A percentile compares a stretch with the other conserved stretches of the same genome.
phyloP scores from a whole-genome alignment of 2,329 filamentous ascomycete species.

The Hypoxylon sp. region DNA sequence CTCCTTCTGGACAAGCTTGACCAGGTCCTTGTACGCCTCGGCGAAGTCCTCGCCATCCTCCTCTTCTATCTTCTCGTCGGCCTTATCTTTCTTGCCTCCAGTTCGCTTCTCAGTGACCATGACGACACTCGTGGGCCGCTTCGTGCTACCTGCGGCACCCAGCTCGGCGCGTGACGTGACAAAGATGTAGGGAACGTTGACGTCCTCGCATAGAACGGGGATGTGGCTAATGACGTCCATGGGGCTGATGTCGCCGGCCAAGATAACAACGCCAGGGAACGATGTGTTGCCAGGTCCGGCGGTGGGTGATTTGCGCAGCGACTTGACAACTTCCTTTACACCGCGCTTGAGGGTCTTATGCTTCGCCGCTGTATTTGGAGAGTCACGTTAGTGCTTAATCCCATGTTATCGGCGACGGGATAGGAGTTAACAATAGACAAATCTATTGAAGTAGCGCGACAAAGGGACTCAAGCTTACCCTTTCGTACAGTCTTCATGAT shows the following conservation, averaged over 20 bases:
- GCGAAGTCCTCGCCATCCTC: slow-evolving; percentile 71
- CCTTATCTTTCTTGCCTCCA: slow-evolving; percentile 55
- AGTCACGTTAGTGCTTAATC: slow-evolving; percentile 19
- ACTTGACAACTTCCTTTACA: slow-evolving; percentile 99
- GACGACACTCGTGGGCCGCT: slow-evolving; percentile 95
- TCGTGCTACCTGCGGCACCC: slow-evolving; percentile 92
- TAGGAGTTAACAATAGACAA: background rate
- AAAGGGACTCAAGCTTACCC: slow-evolving; percentile 59
- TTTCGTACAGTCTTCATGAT: slow-evolving; percentile 70
- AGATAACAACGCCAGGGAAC: slow-evolving; percentile 84
- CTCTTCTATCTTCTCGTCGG: slow-evolving; percentile 63
- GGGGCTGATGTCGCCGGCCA: slow-evolving; percentile 97
- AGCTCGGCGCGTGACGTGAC: slow-evolving; percentile 93
- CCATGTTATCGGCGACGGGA: background rate
- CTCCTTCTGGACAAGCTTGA: slow-evolving; percentile 78
- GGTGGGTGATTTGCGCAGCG: slow-evolving; percentile 89
- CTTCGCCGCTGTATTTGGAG: slow-evolving; percentile 79
- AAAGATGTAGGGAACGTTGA: slow-evolving; percentile 97
- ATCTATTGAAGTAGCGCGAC: slow-evolving; percentile 21
- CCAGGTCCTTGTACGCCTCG: slow-evolving; percentile 74
- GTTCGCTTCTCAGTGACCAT: slow-evolving; percentile 78
- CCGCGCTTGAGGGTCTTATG: slow-evolving; percentile 96
- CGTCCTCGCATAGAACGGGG: slow-evolving; percentile 97
- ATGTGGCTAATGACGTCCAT: slow-evolving; percentile 99
- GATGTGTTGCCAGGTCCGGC: slow-evolving; percentile 74